A percentile compares a stretch with the other conserved stretches of the same genome.
Evolutionary conservation across 2,329 filamentous ascomycete species (phyloP).

Genomic region (Ophiostoma tasmaniense): DNA sequence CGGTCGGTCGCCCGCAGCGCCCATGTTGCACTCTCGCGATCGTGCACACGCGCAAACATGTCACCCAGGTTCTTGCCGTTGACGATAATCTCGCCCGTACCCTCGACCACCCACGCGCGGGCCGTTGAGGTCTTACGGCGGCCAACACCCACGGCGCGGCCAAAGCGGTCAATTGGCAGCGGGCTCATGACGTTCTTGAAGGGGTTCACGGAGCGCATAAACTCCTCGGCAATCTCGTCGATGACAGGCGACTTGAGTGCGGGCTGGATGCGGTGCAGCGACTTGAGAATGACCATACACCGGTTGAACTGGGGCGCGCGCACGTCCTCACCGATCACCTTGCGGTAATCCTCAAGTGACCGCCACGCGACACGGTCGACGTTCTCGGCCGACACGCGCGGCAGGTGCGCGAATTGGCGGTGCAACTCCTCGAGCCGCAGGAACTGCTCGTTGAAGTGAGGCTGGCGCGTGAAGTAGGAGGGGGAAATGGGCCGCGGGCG

Average conservation of each 20-base stretch:
- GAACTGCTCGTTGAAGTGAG: conserved; percentile 77
- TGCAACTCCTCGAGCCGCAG: conserved; percentile 64
- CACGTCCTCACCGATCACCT: conserved; percentile 61
- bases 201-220: conserved; percentile 67
- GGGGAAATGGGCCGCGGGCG: conserved; percentile 76
- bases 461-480: conserved; percentile 88
- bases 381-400: conserved; percentile 55
- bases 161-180: conserved; percentile 64
- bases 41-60: conserved; percentile 79
- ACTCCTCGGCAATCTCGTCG: conserved; percentile 53
- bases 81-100: conserved; percentile 78
- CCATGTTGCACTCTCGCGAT: conserved; percentile 92
- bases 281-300: conserved; percentile 66
- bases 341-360: conserved; percentile 66
- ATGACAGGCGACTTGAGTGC: conserved; percentile 65
- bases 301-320: conserved; percentile 70
- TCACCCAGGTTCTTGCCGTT: conserved; percentile 82
- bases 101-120: conserved; percentile 81
- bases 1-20: conserved; percentile 73
- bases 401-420: conserved; percentile 64
- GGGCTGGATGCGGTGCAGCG: conserved; percentile 79
- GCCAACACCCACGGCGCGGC: conserved; percentile 71
- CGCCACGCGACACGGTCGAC: conserved; percentile 73
- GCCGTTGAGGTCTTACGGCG: conserved; percentile 82
- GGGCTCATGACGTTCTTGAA: conserved; percentile 55